Conservation (phyloP, 345 rosid genomes). For the Conringia planisiliqua region DNA sequence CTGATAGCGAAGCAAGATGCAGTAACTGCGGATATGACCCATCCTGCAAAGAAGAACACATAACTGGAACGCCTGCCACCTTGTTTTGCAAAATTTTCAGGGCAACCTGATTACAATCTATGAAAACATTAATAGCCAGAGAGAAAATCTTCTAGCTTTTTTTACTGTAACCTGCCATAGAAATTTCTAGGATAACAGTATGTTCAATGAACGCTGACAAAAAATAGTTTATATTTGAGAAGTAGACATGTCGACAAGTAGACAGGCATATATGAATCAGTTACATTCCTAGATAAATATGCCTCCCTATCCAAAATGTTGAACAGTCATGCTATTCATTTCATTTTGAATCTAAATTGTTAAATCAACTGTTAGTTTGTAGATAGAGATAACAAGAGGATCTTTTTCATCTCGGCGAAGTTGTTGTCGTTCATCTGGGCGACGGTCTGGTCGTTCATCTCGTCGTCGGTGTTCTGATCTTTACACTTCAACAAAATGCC, state of each 20-base stretch:
- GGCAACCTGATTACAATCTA: slow-evolving; percentile 62
- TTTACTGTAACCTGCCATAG: slow-evolving; percentile 8
- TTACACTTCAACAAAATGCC: no score
- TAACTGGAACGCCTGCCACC: slow-evolving; percentile 77
- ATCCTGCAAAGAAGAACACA: slow-evolving; percentile 50
- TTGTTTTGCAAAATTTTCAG: slow-evolving; percentile 72
- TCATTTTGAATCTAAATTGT: not conserved
- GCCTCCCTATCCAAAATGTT: slow-evolving; percentile 6
- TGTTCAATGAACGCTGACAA: not conserved
- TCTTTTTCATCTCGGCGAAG: no score
- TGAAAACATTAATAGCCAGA: slow-evolving; percentile 12
- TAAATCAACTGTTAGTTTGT: not conserved
- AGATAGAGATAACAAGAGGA: no score
- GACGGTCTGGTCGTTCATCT: no score
- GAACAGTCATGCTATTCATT: slow-evolving; percentile 1
- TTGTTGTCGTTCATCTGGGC: no score
- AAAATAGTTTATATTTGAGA: not conserved
- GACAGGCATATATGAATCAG: not conserved
- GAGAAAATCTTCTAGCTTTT: not conserved
- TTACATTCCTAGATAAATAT: not conserved
- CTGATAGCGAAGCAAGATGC: slow-evolving; percentile 91
- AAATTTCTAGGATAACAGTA: not conserved
- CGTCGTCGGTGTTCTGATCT: no score
- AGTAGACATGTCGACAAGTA: slow-evolving; percentile 2
- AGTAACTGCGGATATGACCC: slow-evolving; percentile 77